Evolutionary conservation across 371 early-diverging fungal genomes (phyloP).

Genomic region (Blakeslea trispora): DNA sequence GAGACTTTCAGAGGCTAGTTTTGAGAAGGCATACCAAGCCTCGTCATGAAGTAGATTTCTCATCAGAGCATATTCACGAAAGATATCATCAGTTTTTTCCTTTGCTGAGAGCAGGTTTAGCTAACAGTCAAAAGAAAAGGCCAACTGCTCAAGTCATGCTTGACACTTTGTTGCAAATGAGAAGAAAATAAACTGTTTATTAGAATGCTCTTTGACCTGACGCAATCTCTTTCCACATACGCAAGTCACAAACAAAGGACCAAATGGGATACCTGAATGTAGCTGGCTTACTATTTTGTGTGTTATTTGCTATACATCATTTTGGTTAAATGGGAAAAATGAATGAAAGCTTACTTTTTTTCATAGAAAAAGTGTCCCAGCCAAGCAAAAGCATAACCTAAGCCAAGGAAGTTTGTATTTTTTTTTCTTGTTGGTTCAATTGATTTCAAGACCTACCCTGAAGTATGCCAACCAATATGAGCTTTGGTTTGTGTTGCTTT

Average conservation of each 20-base stretch:
- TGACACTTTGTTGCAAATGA: background rate
- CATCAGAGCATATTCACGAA: conserved; percentile 8
- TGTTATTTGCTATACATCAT: no score
- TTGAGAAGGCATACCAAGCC: conserved; percentile 5
- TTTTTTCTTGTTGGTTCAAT: conserved; percentile 11
- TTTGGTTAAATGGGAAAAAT: no score
- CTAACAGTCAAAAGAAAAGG: conserved; percentile 2
- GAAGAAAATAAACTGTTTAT: background rate
- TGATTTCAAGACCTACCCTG: conserved; percentile 27
- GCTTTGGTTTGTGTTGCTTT: conserved; percentile 23
- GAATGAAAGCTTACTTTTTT: conserved; percentile 56
- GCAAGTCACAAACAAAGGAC: conserved; percentile 59
- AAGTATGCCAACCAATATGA: conserved; percentile 25
- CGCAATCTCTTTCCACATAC: conserved; percentile 60
- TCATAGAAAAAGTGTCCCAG: conserved; percentile 71
- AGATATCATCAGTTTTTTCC: conserved; percentile 17
- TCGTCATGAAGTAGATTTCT: conserved; percentile 21
- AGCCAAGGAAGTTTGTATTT: background rate
- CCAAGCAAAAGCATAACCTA: conserved; percentile 69
- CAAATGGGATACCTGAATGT: conserved; percentile 70
- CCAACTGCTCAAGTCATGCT: conserved; percentile 17
- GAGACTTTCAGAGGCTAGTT: conserved; percentile 20
- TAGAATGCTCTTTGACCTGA: conserved; percentile 37
- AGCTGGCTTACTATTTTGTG: conserved; percentile 54
- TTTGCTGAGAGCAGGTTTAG: conserved; percentile 15